A percentile compares a stretch with the other conserved stretches of the same genome.
phyloP scores from a whole-genome alignment of 202 grass and related monocot species.

The Carex sylvatica region DNA sequence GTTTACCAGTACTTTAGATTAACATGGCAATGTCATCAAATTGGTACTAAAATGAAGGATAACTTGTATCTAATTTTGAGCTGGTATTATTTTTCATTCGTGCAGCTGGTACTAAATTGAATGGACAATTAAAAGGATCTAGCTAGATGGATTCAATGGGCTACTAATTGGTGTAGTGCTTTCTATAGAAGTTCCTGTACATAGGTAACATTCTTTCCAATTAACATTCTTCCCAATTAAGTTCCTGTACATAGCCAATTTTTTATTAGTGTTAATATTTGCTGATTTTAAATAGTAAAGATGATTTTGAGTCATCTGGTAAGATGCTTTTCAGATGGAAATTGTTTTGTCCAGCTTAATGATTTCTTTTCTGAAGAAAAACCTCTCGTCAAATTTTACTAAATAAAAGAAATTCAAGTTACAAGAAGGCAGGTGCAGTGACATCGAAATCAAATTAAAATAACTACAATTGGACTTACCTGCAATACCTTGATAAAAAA shows the following conservation, averaged over 20 bases:
- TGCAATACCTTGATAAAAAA: too few species aligned
- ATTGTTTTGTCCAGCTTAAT: not conserved
- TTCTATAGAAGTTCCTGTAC: not conserved
- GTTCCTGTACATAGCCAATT: not conserved
- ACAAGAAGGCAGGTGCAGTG: not conserved
- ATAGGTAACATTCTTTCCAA: not conserved
- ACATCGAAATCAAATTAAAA: constrained; percentile 4
- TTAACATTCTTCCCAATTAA: not conserved
- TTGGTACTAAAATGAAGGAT: not conserved
- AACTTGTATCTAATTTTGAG: not conserved
- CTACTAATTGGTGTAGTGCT: not conserved
- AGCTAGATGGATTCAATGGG: constrained; percentile 2
- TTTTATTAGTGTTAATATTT: not conserved
- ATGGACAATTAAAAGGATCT: not conserved
- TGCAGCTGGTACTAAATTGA: not conserved
- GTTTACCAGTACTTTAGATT: not conserved
- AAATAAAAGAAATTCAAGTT: not conserved
- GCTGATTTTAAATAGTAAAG: too few species aligned
- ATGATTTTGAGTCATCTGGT: too few species aligned
- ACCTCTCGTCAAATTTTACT: not conserved
- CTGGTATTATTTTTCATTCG: not conserved
- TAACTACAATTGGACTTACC: too few species aligned
- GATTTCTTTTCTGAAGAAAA: not conserved
- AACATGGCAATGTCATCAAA: not conserved
- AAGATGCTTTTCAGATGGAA: not conserved